Evolutionary conservation across 1,284 basidiomycete species (phyloP).

Genomic region (Cutaneotrichosporon dermatis): DNA sequence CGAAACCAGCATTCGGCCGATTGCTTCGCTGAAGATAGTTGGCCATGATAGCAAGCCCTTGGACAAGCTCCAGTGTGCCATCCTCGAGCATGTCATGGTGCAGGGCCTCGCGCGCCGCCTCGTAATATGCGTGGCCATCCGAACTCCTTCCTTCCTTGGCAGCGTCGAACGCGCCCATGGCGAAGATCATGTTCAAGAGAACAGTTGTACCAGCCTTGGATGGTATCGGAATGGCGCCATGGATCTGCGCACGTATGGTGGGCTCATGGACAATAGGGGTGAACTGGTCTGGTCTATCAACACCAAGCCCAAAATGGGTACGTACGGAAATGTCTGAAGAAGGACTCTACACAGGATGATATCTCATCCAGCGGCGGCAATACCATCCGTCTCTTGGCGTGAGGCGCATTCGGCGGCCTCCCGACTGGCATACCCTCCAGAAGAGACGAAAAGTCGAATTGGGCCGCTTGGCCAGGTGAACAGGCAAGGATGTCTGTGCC

Average conservation of each 20-base stretch:
- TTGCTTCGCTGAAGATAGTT: constrained; percentile 29
- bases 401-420: too few relatives aligned
- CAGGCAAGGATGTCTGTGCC: too few relatives aligned
- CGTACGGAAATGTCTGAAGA: constrained; percentile 25
- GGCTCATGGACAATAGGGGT: constrained; percentile 32
- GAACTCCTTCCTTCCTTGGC: constrained; percentile 4
- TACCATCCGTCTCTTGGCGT: too few relatives aligned
- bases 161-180: constrained; percentile 28
- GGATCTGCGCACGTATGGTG: constrained; percentile 26
- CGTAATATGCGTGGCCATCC: constrained; percentile 20
- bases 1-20: constrained; percentile 26
- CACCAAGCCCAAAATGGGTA: too few relatives aligned
- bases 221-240: constrained; percentile 24
- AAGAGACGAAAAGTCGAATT: too few relatives aligned
- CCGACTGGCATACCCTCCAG: too few relatives aligned
- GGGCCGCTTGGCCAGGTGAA: too few relatives aligned
- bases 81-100: constrained; percentile 22
- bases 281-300: constrained; percentile 10
- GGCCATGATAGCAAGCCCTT: constrained; percentile 31
- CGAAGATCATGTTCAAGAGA: constrained; percentile 30
- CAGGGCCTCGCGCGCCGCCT: constrained; percentile 18
- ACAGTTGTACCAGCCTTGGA: constrained; percentile 14
- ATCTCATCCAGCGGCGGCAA: constrained; percentile 18
- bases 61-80: constrained; percentile 24
- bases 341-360: constrained; percentile 17